Evolutionary conservation across 306 rosid species (phyloP).

Genomic region (Begonia masoniana): DNA sequence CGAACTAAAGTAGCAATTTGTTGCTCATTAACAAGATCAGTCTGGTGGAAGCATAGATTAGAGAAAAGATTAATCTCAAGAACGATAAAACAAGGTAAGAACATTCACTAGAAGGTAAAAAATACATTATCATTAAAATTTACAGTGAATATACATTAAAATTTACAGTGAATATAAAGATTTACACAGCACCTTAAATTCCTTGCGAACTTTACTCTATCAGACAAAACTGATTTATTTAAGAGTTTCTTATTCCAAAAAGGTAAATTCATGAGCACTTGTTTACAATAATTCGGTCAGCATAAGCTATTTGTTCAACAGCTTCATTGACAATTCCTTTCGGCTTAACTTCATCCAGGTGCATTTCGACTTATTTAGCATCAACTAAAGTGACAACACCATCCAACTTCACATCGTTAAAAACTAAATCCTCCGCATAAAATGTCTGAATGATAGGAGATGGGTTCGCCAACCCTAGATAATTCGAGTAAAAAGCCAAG

Average conservation of each 20-base stretch:
- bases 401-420: constrained; percentile 85
- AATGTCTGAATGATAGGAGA: constrained; percentile 96
- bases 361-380: constrained; percentile 67
- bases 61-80: too few relatives aligned
- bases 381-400: constrained; percentile 97
- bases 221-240: too few relatives aligned
- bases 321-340: constrained; percentile 86
- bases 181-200: too few relatives aligned
- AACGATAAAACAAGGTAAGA: too few relatives aligned
- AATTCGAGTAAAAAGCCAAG: constrained; percentile 3
- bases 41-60: constrained; percentile 26
- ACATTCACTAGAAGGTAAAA: too few relatives aligned
- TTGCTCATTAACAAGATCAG: constrained; percentile 80
- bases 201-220: too few relatives aligned
- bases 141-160: too few relatives aligned
- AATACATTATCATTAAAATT: too few relatives aligned
- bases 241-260: neutral
- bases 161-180: too few relatives aligned
- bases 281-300: constrained; percentile 85
- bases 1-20: constrained; percentile 63
- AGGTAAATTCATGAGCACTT: too few relatives aligned
- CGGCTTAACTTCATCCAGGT: constrained; percentile 85
- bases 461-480: constrained; percentile 87
- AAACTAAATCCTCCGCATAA: constrained; percentile 74
- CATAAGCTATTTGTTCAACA: constrained; percentile 86